Evolutionary conservation across 1,139 yeast genomes (phyloP).

Genomic region (Blastobotrys capitulatus): DNA sequence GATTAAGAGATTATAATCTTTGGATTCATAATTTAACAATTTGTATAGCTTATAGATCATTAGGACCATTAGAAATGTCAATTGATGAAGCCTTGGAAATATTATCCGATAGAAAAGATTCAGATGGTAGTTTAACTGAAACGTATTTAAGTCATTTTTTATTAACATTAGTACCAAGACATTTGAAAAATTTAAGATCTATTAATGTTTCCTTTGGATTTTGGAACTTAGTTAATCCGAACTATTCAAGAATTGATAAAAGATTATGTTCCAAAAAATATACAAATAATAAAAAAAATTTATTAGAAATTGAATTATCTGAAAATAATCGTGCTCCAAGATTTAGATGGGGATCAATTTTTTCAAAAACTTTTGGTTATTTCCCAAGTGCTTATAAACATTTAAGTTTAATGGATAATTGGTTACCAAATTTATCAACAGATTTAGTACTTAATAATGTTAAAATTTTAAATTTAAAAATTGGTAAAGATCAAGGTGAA

Average conservation of each 20-base stretch:
- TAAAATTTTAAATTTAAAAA: not conserved
- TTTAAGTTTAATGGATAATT: constrained; percentile 1
- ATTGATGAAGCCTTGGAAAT: not conserved
- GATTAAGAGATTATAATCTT: not conserved
- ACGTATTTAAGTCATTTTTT: not conserved
- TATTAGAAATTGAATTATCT: too few relatives aligned
- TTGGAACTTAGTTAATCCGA: not conserved
- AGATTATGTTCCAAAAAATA: not conserved
- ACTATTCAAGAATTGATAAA: not conserved
- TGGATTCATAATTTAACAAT: constrained; percentile 8
- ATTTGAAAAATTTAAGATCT: constrained; percentile 6
- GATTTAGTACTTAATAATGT: constrained; percentile 6
- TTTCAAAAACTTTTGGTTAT: constrained; percentile 1
- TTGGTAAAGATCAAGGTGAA: not conserved
- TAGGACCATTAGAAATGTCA: constrained; percentile 1
- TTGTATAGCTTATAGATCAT: constrained; percentile 9
- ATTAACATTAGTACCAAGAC: constrained; percentile 3
- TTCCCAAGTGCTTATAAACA: constrained; percentile 6
- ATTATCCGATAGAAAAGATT: not conserved
- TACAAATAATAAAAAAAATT: not conserved
- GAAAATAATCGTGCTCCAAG: too few relatives aligned
- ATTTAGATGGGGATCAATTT: constrained; percentile 3
- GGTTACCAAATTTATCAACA: not conserved
- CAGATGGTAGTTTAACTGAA: constrained; percentile 4
- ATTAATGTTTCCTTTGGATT: constrained; percentile 3